Base-by-base conservation (phyloP, 2,329 filamentous ascomycete genomes). In the Aspergillus ochraceus region DNA sequence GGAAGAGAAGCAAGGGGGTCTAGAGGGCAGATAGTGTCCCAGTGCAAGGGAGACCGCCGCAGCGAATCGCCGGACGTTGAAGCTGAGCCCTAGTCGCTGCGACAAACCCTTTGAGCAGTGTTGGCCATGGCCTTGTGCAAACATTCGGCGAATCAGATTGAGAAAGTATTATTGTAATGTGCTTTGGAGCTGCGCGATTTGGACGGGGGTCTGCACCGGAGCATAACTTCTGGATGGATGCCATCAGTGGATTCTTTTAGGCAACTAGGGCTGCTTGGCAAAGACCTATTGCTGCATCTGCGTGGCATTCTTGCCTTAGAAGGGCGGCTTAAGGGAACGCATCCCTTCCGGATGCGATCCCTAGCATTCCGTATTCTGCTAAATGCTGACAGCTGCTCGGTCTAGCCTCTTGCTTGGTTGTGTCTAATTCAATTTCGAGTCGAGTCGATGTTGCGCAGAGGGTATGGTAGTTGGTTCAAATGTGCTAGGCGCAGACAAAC, bases 1-100 rank as follows among this genome's bases (percentile, higher is more conserved):
- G 14, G 20, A 20, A 50, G n/a, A 32, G 39, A 58, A 45, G 59
- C 52, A 58, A 58, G 59, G 55, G 54, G 45, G 45, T 22, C 46
- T 29, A 22, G 29, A 47, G n/a, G 14, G 39, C 29, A 45, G 45
- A 49, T 52, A 59, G 52, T 47, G n/a, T 14, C 39, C 20, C n/a
- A 6, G 24, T 47, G 56, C 59, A 61, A 59, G 59, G 59, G 59
- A 56, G 29, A 45, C 19, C 47, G 24, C 53, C 49, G 54, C 52
- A 49, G n/a, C 12, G 22, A 32, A 17, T 19, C 17, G 22, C 26
- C 6, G 24, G 42, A 14, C 26, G 8, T 5, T 17, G 22, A 47
- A 22, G 6, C 20, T 19, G 17, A 47, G 14, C 36, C 14, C n/a
- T 42, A n/a, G 36, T 42, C 17, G 36, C 17, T n/a, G 17, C 17